Percentiles rank a stretch among this genome's conserved stretches.
Conservation (phyloP, 2,329 filamentous ascomycete genomes). For the Alternaria brassicicola region DNA sequence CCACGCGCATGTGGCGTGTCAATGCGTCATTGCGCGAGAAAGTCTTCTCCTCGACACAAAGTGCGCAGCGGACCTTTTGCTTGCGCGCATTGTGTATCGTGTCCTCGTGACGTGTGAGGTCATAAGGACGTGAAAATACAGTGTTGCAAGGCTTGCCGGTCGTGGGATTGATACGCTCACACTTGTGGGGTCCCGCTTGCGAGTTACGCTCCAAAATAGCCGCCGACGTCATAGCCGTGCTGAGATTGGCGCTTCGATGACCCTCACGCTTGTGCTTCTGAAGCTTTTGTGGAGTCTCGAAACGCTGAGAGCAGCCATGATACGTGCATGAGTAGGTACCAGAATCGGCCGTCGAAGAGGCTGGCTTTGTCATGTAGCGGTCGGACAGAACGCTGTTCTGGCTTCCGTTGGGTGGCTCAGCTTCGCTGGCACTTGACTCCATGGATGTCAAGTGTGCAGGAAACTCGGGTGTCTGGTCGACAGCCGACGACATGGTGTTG, state of each 20-base stretch:
- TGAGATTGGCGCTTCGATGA: slow-evolving; percentile 65
- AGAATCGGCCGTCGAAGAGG: slow-evolving; percentile 71
- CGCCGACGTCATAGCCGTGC: slow-evolving; percentile 58
- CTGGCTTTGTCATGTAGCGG: slow-evolving; percentile 59
- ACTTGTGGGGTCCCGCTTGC: slow-evolving; percentile 91
- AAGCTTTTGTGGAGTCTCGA: slow-evolving; percentile 82
- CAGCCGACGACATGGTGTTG: slow-evolving; percentile 36
- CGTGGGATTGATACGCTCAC: slow-evolving; percentile 90
- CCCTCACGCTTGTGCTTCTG: slow-evolving; percentile 96
- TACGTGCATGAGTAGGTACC: slow-evolving; percentile 98
- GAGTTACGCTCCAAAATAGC: slow-evolving; percentile 71
- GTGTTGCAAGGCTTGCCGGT: slow-evolving; percentile 95
- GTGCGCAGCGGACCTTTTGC: slow-evolving; percentile 89
- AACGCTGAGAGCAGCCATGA: slow-evolving; percentile 85
- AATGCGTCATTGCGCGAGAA: slow-evolving; percentile 95
- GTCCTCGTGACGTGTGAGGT: slow-evolving; percentile 93
- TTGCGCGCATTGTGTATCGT: slow-evolving; percentile 96
- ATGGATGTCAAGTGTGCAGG: slow-evolving; percentile 65
- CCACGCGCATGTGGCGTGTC: slow-evolving; percentile 91
- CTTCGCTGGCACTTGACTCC: slow-evolving; percentile 66
- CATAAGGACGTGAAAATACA: slow-evolving; percentile 93
- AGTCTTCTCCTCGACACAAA: slow-evolving; percentile 95
- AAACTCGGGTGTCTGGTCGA: slow-evolving; percentile 61
- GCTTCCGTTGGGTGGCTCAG: slow-evolving; percentile 51
- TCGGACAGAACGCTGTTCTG: slow-evolving; percentile 45